Conservation (phyloP, 2,329 filamentous ascomycete species). For the Penicillium nordicum region DNA sequence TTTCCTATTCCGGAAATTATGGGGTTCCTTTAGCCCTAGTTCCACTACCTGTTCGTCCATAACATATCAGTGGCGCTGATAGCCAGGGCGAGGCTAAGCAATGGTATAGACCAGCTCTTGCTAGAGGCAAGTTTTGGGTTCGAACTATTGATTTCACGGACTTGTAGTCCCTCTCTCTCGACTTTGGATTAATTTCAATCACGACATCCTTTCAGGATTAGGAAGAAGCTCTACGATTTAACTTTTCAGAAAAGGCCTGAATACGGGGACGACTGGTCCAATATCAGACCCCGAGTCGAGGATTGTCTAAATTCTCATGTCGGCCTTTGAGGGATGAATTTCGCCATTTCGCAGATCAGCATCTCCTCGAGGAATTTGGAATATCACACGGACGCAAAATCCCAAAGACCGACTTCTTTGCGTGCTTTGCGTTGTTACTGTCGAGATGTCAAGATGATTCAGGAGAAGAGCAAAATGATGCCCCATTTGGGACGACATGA, state of each 20-base stretch:
- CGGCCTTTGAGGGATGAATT: not conserved
- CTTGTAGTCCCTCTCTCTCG: not conserved
- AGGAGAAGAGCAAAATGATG: not conserved
- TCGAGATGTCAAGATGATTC: not conserved
- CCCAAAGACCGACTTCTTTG: constrained; percentile 3
- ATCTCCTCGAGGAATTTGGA: constrained; percentile 10
- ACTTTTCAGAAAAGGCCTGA: not conserved
- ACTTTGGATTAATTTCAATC: constrained; percentile 2
- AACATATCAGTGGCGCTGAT: not conserved
- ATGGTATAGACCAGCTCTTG: not conserved
- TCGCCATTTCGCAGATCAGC: constrained; percentile 14
- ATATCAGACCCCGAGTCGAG: not conserved
- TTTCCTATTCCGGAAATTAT: constrained; percentile 1
- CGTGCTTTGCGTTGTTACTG: constrained; percentile 10
- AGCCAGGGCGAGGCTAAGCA: not conserved
- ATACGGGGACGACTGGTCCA: not conserved
- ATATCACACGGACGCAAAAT: not conserved
- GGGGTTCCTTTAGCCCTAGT: not conserved
- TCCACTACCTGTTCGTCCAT: not conserved
- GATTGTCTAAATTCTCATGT: not conserved
- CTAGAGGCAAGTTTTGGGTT: not conserved
- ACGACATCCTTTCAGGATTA: constrained; percentile 13
- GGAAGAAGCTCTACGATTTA: not conserved
- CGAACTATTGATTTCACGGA: constrained; percentile 5
- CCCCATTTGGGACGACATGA: not conserved